phyloP scores from a whole-genome alignment of 1,284 basidiomycete genomes.

The Leccinum fallax region DNA sequence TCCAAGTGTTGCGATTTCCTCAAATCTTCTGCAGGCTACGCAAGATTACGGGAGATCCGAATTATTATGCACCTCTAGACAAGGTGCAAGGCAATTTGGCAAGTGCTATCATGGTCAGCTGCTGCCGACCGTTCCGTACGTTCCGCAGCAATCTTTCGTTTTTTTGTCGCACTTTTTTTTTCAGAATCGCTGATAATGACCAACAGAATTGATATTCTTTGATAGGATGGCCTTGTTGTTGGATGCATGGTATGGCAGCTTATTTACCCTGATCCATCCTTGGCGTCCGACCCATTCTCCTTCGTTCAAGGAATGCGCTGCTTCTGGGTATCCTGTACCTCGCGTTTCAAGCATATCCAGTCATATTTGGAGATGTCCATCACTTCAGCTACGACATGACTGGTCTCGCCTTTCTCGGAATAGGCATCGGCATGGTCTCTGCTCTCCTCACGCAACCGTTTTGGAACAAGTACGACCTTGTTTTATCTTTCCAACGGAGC shows the following conservation, averaged over 20 bases:
- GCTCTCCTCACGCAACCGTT: conserved; percentile 50
- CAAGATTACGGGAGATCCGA: conserved; percentile 44
- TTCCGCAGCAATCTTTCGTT: neutral
- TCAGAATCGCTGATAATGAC: neutral
- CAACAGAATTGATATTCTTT: conserved; percentile 61
- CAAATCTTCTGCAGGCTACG: conserved; percentile 33
- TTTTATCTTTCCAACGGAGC: neutral
- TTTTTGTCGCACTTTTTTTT: neutral
- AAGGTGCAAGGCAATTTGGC: conserved; percentile 41
- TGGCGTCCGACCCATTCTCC: neutral
- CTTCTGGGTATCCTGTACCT: conserved; percentile 69
- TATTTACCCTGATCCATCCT: neutral
- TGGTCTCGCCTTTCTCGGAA: conserved; percentile 64
- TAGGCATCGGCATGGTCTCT: conserved; percentile 59
- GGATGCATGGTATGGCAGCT: conserved; percentile 47
- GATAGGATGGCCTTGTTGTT: conserved; percentile 80
- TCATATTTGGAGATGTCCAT: conserved; percentile 57
- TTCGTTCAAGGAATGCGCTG: conserved; percentile 47
- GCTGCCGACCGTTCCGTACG: conserved; percentile 76
- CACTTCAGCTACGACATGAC: conserved; percentile 52
- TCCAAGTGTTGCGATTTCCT: neutral
- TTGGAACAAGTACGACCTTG: conserved; percentile 46
- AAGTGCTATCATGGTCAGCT: conserved; percentile 51
- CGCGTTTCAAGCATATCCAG: conserved; percentile 58
- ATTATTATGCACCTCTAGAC: conserved; percentile 41